Evolutionary conservation across 75 land plant species (phyloP), one percentile per base, ranked within the genome.

Genomic region (Selaginella tamariscina): DNA sequence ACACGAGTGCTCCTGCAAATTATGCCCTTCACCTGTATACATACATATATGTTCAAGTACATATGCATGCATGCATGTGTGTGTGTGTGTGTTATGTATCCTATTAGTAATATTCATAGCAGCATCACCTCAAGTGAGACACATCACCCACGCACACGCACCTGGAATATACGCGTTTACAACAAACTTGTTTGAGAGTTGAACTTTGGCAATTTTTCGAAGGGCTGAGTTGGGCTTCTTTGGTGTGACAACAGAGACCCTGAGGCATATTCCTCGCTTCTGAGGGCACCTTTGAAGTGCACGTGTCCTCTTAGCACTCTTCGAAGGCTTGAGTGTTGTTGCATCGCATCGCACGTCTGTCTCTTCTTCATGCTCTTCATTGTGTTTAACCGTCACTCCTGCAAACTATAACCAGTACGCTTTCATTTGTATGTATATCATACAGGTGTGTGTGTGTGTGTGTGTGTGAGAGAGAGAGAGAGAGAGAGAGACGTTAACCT

Each of bases 151-250:
- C n/a, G n/a, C n/a, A n/a, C n/a, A n/a, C n/a, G n/a, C n/a, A n/a
- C n/a, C 33, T 27, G 32, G 76, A 55, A 65, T 73, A 32, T 28
- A 39, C 13, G 63, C 13, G 65, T 28, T 30, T 27, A 76, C 21
- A 18, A 65, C 32, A 24, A 65, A 9, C 65, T 31, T 15, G 65
- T 71, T 74, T 54, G 20, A 68, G 55, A 75, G 62, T 56, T 33
- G 65, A 31, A 70, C 67, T 31, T 70, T 69, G 65, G 73, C 77
- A 32, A 75, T 70, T 33, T 75, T 76, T 32, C 24, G 39, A 55
- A 56, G 66, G 66, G 78, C 62, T 56, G 70, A 65, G 71, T 72
- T 56, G 65, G 76, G 75, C 62, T 67, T 76, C 55, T 75, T 75
- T 30, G 68, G 76, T 65, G 78, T 64, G 60, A 74, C 54, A 32